Base-by-base conservation (phyloP, 2,329 filamentous ascomycete species). In the Tolypocladium ovalisporum region DNA sequence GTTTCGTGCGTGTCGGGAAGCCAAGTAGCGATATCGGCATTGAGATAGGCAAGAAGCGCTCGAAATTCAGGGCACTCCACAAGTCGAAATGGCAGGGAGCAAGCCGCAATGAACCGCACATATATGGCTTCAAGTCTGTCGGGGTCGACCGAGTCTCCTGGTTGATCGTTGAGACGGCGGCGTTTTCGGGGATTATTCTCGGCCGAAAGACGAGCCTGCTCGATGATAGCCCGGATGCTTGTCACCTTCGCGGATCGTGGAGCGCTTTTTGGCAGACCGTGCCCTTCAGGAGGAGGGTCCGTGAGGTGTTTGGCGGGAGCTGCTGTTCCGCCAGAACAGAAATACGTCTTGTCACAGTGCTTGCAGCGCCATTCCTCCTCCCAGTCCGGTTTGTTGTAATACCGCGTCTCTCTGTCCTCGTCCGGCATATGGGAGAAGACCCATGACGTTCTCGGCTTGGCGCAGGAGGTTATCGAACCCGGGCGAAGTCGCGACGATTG, bases 361-460 rank as follows among this genome's bases (percentile, higher is more conserved):
- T 58, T 58, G 47, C 49, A 60, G 36, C 57, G 57, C 59, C 57
- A 60, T 57, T 60, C 54, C 44, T 58, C 57, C 44, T 60, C 58
- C 37, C 56, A 54, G 17, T 56, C 58, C 54, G 54, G 54, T 34
- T 56, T 22, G 42, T 57, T 57, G 36, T 58, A 60, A 52, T 58
- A 60, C 51, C 55, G 57, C 24, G 57, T 60, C 55, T 60, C 59
- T 49, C 24, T 55, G 4, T 57, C 53, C 54, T 60, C 54, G 49
- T 58, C 55, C n/a, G 55, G 57, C 55, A 60, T 60, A 53, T 58
- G 54, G 39, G 40, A 57, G 56, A 58, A 60, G 49, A 60, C 54
- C 56, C 54, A 58, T 54, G 55, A 58, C 44, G 57, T 58, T 29
- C 59, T 60, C 52, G 54, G 47, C 37, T 60, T 60, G 10, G 36